A percentile compares a stretch with the other conserved stretches of the same genome.
Evolutionary conservation across 129 eudicot genomes (phyloP).

Genomic region (Kitagawia praeruptora): DNA sequence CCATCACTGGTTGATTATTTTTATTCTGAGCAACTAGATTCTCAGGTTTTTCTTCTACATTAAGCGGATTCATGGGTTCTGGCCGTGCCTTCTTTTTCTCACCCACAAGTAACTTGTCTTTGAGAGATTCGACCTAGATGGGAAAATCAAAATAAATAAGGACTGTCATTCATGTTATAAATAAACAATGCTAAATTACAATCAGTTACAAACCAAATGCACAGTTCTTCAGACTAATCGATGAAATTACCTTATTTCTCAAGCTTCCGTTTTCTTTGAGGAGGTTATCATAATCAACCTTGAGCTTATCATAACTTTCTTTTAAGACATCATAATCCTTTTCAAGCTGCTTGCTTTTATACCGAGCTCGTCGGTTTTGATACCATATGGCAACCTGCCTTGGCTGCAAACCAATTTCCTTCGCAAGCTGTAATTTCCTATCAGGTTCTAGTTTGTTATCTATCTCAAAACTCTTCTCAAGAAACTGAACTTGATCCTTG

Average conservation of each 20-base stretch:
- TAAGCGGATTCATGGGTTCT: slow-evolving; percentile 18
- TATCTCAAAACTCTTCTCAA: slow-evolving; percentile 75
- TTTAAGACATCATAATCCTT: slow-evolving; percentile 59
- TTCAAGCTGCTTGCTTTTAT: slow-evolving; percentile 71
- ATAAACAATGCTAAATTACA: not conserved
- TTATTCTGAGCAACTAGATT: slow-evolving; percentile 2
- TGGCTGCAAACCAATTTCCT: slow-evolving; percentile 75
- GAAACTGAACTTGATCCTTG: slow-evolving; percentile 53
- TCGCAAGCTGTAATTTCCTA: slow-evolving; percentile 69
- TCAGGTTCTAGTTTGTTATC: slow-evolving; percentile 89
- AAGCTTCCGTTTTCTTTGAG: slow-evolving; percentile 47
- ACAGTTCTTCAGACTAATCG: not conserved
- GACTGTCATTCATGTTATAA: not conserved
- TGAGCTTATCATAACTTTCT: slow-evolving; percentile 55
- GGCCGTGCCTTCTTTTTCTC: slow-evolving; percentile 15
- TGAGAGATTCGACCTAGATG: slow-evolving; percentile 44
- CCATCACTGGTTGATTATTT: slow-evolving; percentile 23
- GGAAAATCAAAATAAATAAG: not conserved
- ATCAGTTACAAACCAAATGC: not conserved
- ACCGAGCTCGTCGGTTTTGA: slow-evolving; percentile 79
- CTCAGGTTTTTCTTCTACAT: slow-evolving; percentile 27
- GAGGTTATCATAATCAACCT: slow-evolving; percentile 49
- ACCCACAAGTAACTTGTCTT: slow-evolving; percentile 31
- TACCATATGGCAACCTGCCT: slow-evolving; percentile 89
- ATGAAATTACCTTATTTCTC: slow-evolving; percentile 51